Conservation (phyloP, 495 filamentous ascomycete species). For the Elaphomyces granulatus region DNA sequence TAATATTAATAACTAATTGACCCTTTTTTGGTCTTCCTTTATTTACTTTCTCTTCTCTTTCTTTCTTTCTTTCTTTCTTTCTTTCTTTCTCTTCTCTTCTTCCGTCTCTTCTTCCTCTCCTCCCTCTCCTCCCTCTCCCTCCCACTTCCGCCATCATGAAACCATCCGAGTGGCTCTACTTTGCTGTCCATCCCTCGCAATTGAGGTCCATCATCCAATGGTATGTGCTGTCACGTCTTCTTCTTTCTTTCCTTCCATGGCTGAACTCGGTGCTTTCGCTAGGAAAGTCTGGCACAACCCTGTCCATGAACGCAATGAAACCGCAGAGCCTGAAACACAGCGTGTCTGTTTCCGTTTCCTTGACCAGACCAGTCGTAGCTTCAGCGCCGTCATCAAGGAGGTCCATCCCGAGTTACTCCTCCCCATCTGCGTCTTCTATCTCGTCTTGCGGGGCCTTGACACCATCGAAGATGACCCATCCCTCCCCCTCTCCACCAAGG, state of each 20-base stretch:
- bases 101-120: constrained; percentile 2
- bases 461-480: constrained; percentile 99
- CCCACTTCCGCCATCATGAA: constrained; percentile 37
- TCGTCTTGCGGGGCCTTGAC: constrained; percentile 78
- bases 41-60: constrained; percentile 2
- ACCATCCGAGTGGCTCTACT: constrained; percentile 52
- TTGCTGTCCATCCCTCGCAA: constrained; percentile 59
- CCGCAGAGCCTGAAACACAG: constrained; percentile 58
- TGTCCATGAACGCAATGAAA: constrained; percentile 65
- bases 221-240: constrained; percentile 30
- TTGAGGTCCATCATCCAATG: constrained; percentile 86
- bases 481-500: constrained; percentile 63
- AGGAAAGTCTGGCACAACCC: constrained; percentile 97
- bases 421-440: constrained; percentile 85
- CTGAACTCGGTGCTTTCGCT: constrained; percentile 5
- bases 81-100: too few species aligned
- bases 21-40: constrained; percentile 1
- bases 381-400: constrained; percentile 87
- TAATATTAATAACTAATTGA: too few species aligned
- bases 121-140: too few species aligned
- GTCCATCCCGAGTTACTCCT: constrained; percentile 86
- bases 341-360: constrained; percentile 75
- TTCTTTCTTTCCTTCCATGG: constrained; percentile 5
- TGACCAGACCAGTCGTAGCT: constrained; percentile 80
- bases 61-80: constrained; percentile 1